Evolutionary conservation across 2,329 filamentous ascomycete genomes (phyloP), one percentile per base, ranked within the genome.

Genomic region (Helotiales sp.): DNA sequence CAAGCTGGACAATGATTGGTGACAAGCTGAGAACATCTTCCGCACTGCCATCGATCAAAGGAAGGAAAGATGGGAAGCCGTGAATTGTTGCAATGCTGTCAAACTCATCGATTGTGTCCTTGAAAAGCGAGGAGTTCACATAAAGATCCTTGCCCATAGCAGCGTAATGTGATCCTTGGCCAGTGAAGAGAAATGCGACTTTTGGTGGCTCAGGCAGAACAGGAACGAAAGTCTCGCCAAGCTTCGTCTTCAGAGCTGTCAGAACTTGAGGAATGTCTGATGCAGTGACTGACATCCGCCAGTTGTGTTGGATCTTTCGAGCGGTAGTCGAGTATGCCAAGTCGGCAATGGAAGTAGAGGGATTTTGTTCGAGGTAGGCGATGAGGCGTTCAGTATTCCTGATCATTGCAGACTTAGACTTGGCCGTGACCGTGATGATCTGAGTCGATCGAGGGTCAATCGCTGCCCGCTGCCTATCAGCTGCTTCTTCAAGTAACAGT

Each of bases 301-400:
- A 82, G 64, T 79, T 76, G 70, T 86, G 81, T 61, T 88, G 85
- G 10, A 84, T 80, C 44, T 81, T 80, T 22, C 86, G 80, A 13
- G 67, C 68, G 25, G 67, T 68, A 6, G 66, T 68, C 2, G 70
- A 70, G 50, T 72, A 72, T 15, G 70, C 65, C 6, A 71, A 53
- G 58, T 70, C 65, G 2, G 61, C 34, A 24, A 71, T 54, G 24
- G 57, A 54, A 12, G 63, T 60, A 13, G 58, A 53, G 25, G 68
- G 61, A 36, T 67, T 63, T 31, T 61, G 44, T 17, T 67, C 58
- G 13, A 70, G 40, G 42, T 64, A 69, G 4, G 53, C 50, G 17
- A 68, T 50, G 4, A 69, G 42, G n/a, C 60, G 59, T 19, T 65
- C 52, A n/a, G 61, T 57, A 36, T 71, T 70, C 25, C 63, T 49